These are phyloP conservation scores for Noccaea caerulescens DNA, from an alignment of 345 rosid species.

Conservation along the genomic window DNA sequence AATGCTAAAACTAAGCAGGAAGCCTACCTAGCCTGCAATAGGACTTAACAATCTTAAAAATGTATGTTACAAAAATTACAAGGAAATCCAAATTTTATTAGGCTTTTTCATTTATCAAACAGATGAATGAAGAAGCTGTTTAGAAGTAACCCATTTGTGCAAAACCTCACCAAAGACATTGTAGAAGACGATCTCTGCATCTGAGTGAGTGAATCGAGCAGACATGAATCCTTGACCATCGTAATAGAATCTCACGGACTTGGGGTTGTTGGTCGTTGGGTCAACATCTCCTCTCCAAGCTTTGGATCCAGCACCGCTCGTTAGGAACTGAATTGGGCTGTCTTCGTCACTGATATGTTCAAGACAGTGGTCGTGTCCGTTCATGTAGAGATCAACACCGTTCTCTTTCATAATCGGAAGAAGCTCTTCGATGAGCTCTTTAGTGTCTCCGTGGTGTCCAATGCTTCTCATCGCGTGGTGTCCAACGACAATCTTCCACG, in stretches of 20 bases:
- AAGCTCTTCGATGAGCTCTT: conserved; percentile 56
- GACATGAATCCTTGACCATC: conserved; percentile 75
- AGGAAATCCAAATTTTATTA: conserved; percentile 12
- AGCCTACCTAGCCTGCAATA: conserved; percentile 46
- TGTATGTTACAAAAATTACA: conserved; percentile 38
- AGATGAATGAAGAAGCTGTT: conserved; percentile 41
- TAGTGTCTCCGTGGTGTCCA: conserved; percentile 71
- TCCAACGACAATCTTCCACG: conserved; percentile 80
- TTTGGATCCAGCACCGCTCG: conserved; percentile 79
- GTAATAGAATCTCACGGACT: conserved; percentile 52
- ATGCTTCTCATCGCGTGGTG: conserved; percentile 76
- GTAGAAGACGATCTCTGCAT: conserved; percentile 57
- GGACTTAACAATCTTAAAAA: conserved; percentile 40
- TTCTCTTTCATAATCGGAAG: conserved; percentile 53
- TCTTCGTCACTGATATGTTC: conserved; percentile 56
- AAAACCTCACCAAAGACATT: conserved; percentile 56
- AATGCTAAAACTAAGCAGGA: conserved; percentile 39
- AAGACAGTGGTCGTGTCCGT: conserved; percentile 75
- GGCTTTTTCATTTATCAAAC: not conserved
- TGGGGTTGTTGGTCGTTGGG: conserved; percentile 43
- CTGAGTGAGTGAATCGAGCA: conserved; percentile 47
- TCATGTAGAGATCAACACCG: conserved; percentile 68
- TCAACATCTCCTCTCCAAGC: conserved; percentile 69
- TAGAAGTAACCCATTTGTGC: conserved; percentile 48
- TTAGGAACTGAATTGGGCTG: conserved; percentile 57